These are phyloP conservation scores for Hypoxylon cercidicola DNA, from an alignment of 495 filamentous ascomycete genomes.

Conservation along the genomic window DNA sequence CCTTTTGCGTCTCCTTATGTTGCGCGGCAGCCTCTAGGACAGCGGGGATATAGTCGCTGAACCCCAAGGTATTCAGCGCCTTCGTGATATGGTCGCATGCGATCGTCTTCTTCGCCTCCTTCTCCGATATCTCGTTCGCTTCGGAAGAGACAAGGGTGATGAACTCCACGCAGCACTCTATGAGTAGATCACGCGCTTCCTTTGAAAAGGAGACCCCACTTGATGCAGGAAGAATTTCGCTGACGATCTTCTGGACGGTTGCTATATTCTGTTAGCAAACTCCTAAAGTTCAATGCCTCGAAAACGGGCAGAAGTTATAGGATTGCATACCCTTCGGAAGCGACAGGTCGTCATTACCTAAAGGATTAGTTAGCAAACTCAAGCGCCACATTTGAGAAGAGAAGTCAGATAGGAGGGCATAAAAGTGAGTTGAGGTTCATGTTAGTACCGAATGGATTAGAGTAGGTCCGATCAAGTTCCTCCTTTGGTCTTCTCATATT, in stretches of 20 bases:
- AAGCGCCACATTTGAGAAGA: constrained; percentile 2
- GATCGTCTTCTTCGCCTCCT: constrained; percentile 98
- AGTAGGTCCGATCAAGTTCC: neutral
- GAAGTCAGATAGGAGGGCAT: neutral
- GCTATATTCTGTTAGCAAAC: constrained; percentile 60
- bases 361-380: constrained; percentile 39
- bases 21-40: constrained; percentile 89
- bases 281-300: neutral
- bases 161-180: constrained; percentile 99
- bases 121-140: constrained; percentile 98
- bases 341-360: constrained; percentile 91
- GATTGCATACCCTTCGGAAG: constrained; percentile 83
- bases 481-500: constrained; percentile 23
- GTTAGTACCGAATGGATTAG: constrained; percentile 9
- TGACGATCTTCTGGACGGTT: constrained; percentile 97
- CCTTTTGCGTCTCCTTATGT: constrained; percentile 92
- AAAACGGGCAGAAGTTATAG: neutral
- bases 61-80: constrained; percentile 89
- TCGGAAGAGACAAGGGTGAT: constrained; percentile 97
- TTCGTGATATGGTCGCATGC: constrained; percentile 96
- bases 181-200: constrained; percentile 92
- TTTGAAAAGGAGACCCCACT: constrained; percentile 79
- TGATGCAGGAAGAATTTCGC: constrained; percentile 83
- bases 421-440: constrained; percentile 1
- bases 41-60: constrained; percentile 86